phyloP scores from a whole-genome alignment of 257 asterid species.

The Nicotiana obtusifolia region DNA sequence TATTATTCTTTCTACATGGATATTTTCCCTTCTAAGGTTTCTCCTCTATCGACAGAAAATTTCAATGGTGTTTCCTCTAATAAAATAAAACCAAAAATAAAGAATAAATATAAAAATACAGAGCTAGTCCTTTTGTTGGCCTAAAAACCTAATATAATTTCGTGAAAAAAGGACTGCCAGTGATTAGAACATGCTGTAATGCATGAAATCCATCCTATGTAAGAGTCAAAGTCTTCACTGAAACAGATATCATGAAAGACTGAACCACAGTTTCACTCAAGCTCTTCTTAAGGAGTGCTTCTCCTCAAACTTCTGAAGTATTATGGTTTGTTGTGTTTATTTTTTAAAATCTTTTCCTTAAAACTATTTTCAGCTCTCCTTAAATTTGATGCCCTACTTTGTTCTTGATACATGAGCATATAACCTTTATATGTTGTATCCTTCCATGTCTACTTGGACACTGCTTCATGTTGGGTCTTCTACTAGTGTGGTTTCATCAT shows the following conservation, averaged over 20 bases:
- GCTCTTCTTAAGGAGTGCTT: background rate
- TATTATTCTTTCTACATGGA: background rate
- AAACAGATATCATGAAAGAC: conserved; percentile 3
- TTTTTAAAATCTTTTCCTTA: background rate
- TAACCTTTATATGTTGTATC: background rate
- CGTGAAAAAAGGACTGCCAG: background rate
- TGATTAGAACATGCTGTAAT: background rate
- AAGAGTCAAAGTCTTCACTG: background rate
- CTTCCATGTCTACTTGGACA: background rate
- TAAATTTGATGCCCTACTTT: background rate
- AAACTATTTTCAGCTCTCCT: background rate
- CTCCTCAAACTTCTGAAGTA: background rate
- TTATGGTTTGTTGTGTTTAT: background rate
- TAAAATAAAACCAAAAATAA: background rate
- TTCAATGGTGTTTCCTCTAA: background rate
- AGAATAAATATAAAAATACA: background rate
- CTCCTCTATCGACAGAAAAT: background rate
- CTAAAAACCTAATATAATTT: background rate
- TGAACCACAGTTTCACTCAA: background rate
- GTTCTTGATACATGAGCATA: background rate
- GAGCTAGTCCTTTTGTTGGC: background rate
- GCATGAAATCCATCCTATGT: conserved; percentile 1
- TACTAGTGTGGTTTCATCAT: conserved; percentile 31
- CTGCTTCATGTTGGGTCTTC: conserved; percentile 11
- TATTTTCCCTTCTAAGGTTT: background rate